These are phyloP conservation scores for Fonsecaea pedrosoi DNA, from an alignment of 2,329 filamentous ascomycete species.

Conservation along the genomic window DNA sequence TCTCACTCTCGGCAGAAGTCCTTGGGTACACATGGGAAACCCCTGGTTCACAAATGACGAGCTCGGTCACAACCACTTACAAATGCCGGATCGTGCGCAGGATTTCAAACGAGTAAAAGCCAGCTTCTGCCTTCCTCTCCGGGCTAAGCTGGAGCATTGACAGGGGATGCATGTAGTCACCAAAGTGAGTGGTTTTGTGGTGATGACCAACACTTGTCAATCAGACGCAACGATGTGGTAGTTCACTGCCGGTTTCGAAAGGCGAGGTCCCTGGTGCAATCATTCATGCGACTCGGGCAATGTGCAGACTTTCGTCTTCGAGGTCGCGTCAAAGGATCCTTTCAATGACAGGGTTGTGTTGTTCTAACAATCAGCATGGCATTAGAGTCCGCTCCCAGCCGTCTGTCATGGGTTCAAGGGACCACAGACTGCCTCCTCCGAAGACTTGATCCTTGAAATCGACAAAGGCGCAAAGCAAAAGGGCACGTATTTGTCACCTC, in stretches of 20 bases:
- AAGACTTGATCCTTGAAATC: background rate
- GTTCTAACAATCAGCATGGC: background rate
- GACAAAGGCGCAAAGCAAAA: background rate
- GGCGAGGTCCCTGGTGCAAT: background rate
- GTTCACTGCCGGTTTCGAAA: background rate
- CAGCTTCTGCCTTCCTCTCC: background rate
- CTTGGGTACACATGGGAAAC: background rate
- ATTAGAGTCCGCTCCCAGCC: background rate
- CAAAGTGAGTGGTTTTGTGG: background rate
- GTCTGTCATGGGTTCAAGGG: background rate
- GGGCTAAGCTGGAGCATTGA: background rate
- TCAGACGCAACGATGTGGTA: background rate
- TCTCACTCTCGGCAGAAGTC: background rate
- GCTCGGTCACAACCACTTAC: background rate
- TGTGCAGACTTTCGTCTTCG: background rate
- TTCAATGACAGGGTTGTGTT: background rate
- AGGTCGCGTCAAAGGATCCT: background rate
- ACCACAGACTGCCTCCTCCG: background rate
- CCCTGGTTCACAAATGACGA: background rate
- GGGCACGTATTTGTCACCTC: slow-evolving; percentile 49
- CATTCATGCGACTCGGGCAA: background rate
- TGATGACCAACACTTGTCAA: background rate
- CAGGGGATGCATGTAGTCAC: background rate
- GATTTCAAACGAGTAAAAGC: background rate
- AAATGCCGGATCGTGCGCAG: background rate